Conservation (phyloP, 2,329 filamentous ascomycete genomes). For the Colletotrichum sp. region DNA sequence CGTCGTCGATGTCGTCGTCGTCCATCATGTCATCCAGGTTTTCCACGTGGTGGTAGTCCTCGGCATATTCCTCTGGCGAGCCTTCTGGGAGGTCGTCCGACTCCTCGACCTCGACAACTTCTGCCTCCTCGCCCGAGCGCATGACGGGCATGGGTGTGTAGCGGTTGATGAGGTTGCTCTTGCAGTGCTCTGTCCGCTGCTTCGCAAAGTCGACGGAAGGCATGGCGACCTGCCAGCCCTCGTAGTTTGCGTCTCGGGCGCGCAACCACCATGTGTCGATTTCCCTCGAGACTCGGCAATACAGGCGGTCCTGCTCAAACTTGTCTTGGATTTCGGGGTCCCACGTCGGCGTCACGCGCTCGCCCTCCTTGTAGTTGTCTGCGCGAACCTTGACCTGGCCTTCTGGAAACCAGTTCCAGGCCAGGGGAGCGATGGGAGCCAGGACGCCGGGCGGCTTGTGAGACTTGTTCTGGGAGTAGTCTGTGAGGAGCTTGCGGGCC, state of each 20-base stretch:
- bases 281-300: slow-evolving; percentile 67
- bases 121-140: slow-evolving; percentile 45
- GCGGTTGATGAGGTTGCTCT: slow-evolving; percentile 62
- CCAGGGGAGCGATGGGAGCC: slow-evolving; percentile 54
- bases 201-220: slow-evolving; percentile 65
- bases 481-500: slow-evolving; percentile 57
- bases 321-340: slow-evolving; percentile 59
- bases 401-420: slow-evolving; percentile 61
- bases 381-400: slow-evolving; percentile 35
- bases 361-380: slow-evolving; percentile 37
- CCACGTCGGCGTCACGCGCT: slow-evolving; percentile 54
- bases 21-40: slow-evolving; percentile 58
- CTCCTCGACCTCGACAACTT: slow-evolving; percentile 53
- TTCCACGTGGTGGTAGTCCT: slow-evolving; percentile 41
- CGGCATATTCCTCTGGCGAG: slow-evolving; percentile 22
- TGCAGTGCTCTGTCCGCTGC: slow-evolving; percentile 61
- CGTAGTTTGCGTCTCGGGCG: slow-evolving; percentile 64
- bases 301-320: slow-evolving; percentile 62
- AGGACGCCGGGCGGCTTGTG: slow-evolving; percentile 55
- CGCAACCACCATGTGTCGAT: slow-evolving; percentile 70
- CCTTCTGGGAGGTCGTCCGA: slow-evolving; percentile 54
- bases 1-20: slow-evolving; percentile 73
- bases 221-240: slow-evolving; percentile 64
- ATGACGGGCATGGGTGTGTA: slow-evolving; percentile 44
- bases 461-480: slow-evolving; percentile 57